Evolutionary conservation across 805 yeast species (phyloP).

Genomic region (Cephaloascus albidus): DNA sequence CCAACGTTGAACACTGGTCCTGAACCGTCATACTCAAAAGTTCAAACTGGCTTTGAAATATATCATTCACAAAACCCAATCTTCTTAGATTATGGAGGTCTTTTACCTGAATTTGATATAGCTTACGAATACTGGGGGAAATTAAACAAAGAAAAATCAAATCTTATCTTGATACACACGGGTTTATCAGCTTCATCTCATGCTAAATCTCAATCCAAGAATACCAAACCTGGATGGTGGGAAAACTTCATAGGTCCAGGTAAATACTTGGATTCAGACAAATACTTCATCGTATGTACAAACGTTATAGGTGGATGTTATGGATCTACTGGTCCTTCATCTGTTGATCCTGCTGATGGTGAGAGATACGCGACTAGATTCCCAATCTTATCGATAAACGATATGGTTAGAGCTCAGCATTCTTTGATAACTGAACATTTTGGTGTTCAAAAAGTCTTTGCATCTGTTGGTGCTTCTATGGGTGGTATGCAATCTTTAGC

Average conservation of each 20-base stretch:
- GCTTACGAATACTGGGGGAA: slow-evolving; percentile 93
- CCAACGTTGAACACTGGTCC: slow-evolving; percentile 58
- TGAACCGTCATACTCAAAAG: slow-evolving; percentile 74
- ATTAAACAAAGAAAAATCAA: slow-evolving; percentile 51
- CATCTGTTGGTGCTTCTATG: slow-evolving; percentile 87
- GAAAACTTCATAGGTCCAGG: slow-evolving; percentile 87
- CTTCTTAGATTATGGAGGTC: slow-evolving; percentile 75
- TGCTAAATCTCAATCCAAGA: slow-evolving; percentile 71
- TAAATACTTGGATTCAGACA: slow-evolving; percentile 67
- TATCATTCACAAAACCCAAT: slow-evolving; percentile 50
- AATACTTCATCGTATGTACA: slow-evolving; percentile 78
- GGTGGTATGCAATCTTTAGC: slow-evolving; percentile 99
- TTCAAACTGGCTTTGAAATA: slow-evolving; percentile 55
- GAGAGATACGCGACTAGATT: slow-evolving; percentile 76
- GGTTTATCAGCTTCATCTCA: slow-evolving; percentile 92
- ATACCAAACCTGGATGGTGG: slow-evolving; percentile 88
- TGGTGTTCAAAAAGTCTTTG: slow-evolving; percentile 56
- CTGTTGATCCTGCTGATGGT: slow-evolving; percentile 59
- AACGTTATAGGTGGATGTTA: slow-evolving; percentile 92
- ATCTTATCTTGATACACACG: slow-evolving; percentile 77
- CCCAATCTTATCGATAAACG: slow-evolving; percentile 78
- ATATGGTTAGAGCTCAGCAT: slow-evolving; percentile 87
- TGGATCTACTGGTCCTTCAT: slow-evolving; percentile 91
- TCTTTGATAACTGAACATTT: slow-evolving; percentile 54
- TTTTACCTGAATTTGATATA: slow-evolving; percentile 62